Evolutionary conservation across 148 eudicot species (phyloP), one percentile per base, ranked within the genome.

Genomic region (Rheum nobile): DNA sequence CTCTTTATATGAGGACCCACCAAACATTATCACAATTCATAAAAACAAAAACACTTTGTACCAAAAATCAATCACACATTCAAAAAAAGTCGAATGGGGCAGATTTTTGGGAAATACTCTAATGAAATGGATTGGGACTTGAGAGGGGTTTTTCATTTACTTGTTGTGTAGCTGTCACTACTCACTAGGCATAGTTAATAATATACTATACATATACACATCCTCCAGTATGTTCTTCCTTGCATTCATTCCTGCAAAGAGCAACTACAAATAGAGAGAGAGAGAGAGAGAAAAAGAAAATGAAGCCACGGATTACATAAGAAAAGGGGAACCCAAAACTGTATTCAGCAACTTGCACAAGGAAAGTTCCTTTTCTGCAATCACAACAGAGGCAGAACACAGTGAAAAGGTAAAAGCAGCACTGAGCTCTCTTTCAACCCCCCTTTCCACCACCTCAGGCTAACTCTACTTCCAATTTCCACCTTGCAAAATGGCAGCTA

Each of bases 301-400:
- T 4, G 26, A 3, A 13, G 17, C 67, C 16, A 11, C 0, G 24
- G 24, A 22, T 22, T 55, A 19, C 55, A 24, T 6, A 31, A 61
- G 67, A 13, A 29, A 28, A 32, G 67, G 34, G 31, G 65, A 26
- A 55, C 29, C 65, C 67, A 32, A 65, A 65, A 65, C 70, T 65
- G 70, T 65, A 31, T 32, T 65, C 70, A 32, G 21, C 70, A 65
- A 65, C 70, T 65, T 65, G 70, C 70, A 65, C 10, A 32, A 65
- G 39, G 70, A 34, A 65, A 65, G 39, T 32, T 65, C 39, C 70
- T 65, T 65, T 63, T 16, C 10, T 61, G 38, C 70, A 32, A 10
- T 29, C 16, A 65, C 16, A 61, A 61, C 67, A 61, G 19, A 48
- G 34, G 9, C 19, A 54, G 63, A 54, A 54, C 34, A 59, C 67